A percentile compares a stretch with the other conserved stretches of the same genome.
Evolutionary conservation across 2,329 filamentous ascomycete species (phyloP).

Genomic region (Plenodomus tracheiphilus): DNA sequence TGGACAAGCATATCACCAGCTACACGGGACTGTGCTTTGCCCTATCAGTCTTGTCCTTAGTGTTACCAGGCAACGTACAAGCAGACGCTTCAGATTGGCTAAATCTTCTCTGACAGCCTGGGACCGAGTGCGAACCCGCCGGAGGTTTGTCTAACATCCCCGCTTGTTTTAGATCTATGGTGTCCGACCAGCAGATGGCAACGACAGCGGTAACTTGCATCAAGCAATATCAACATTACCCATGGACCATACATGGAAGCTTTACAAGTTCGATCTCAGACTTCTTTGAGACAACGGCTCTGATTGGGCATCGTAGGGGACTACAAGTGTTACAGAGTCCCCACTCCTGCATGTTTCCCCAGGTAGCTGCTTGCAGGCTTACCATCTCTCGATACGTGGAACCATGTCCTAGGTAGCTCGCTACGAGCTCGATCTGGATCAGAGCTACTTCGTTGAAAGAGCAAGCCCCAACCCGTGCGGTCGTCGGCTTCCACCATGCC

Average conservation of each 20-base stretch:
- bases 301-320: background rate
- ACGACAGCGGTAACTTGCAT: background rate
- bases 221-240: background rate
- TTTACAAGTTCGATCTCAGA: background rate
- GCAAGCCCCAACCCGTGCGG: background rate
- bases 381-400: background rate
- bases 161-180: background rate
- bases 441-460: background rate
- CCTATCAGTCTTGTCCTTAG: background rate
- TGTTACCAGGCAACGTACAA: background rate
- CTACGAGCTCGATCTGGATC: background rate
- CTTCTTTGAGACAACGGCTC: background rate
- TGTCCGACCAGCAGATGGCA: background rate
- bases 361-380: background rate
- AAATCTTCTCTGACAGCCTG: background rate
- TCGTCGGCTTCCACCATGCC: background rate
- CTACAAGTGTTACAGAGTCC: background rate
- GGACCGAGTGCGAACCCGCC: background rate
- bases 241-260: background rate
- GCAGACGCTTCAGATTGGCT: no score
- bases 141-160: conserved; percentile 6
- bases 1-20: background rate
- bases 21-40: background rate
- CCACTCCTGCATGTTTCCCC: background rate
- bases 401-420: background rate